These are phyloP conservation scores for Aegilops tauschii DNA, from an alignment of 176 grass and related monocot genomes.

Conservation along the genomic window DNA sequence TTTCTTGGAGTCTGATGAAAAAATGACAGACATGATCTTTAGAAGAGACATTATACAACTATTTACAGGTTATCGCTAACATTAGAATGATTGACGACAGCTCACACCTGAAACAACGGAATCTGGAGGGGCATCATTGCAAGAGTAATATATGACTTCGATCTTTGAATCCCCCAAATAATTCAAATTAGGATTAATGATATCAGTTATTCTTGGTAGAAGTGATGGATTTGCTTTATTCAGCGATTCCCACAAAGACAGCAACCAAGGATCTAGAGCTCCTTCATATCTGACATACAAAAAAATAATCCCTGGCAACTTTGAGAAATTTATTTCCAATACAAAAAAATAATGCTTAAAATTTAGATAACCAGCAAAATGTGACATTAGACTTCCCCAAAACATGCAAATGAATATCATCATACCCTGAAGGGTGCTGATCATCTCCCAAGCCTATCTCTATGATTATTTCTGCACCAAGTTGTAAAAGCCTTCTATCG, in stretches of 20 bases:
- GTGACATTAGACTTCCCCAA: background rate
- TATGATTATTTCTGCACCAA: conserved; percentile 71
- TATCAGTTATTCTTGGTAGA: conserved; percentile 74
- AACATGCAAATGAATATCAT: background rate
- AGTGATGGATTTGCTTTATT: conserved; percentile 53
- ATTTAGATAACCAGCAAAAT: background rate
- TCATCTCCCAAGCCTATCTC: conserved; percentile 90
- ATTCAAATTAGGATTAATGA: conserved; percentile 57
- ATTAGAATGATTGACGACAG: background rate
- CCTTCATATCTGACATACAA: conserved; percentile 78
- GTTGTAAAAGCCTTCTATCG: conserved; percentile 72
- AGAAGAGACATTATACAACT: conserved; percentile 6
- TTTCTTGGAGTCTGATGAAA: conserved; percentile 53
- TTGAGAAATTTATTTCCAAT: background rate
- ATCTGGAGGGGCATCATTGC: conserved; percentile 32
- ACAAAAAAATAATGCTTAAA: background rate
- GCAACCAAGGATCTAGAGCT: conserved; percentile 78
- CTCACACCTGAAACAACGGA: conserved; percentile 49
- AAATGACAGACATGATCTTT: conserved; percentile 12
- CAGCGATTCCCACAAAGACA: conserved; percentile 68
- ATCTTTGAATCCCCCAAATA: conserved; percentile 68
- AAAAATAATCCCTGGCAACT: background rate
- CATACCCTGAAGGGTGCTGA: conserved; percentile 90
- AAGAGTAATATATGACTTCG: conserved; percentile 60
- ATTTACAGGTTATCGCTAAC: background rate